Percentiles rank a stretch among this genome's conserved stretches.
Conservation (phyloP, 192 early-diverging fungal species). For the Lobosporangium transversale region DNA sequence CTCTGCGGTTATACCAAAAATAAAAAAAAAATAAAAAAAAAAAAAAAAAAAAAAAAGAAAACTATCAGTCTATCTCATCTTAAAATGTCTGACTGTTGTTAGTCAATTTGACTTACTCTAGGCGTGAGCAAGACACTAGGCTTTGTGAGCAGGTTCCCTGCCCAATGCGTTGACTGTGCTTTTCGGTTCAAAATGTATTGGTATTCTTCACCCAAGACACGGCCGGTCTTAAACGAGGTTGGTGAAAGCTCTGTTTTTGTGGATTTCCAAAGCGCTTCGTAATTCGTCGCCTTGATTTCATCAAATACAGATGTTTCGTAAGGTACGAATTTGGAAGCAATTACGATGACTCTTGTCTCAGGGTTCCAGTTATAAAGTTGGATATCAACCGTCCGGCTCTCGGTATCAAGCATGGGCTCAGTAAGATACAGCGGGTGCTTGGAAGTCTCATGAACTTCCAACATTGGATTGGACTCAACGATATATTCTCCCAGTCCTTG, state of each 20-base stretch:
- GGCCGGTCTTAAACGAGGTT: slow-evolving; percentile 36
- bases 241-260: slow-evolving; percentile 15
- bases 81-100: too few relatives aligned
- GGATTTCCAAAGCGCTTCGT: slow-evolving; percentile 22
- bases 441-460: slow-evolving; percentile 24
- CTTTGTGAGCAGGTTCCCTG: slow-evolving; percentile 56
- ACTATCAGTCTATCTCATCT: too few relatives aligned
- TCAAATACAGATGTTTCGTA: slow-evolving; percentile 1
- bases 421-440: slow-evolving; percentile 24
- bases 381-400: slow-evolving; percentile 4
- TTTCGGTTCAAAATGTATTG: slow-evolving; percentile 63
- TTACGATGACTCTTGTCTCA: slow-evolving; percentile 27
- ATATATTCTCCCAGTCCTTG: slow-evolving; percentile 27
- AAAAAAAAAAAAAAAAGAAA: background rate
- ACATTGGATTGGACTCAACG: slow-evolving; percentile 34
- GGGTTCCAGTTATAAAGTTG: slow-evolving; percentile 43
- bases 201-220: slow-evolving; percentile 61
- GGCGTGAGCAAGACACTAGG: slow-evolving; percentile 57
- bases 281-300: slow-evolving; percentile 1
- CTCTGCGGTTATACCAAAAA: background rate
- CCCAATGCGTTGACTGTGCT: slow-evolving; percentile 44
- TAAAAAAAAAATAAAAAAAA: background rate
- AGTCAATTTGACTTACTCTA: slow-evolving; percentile 55
- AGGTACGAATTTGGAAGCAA: slow-evolving; percentile 30
- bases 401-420: background rate